Base-by-base conservation (phyloP, 2,329 filamentous ascomycete species). In the Sporothrix brunneoviolacea region DNA sequence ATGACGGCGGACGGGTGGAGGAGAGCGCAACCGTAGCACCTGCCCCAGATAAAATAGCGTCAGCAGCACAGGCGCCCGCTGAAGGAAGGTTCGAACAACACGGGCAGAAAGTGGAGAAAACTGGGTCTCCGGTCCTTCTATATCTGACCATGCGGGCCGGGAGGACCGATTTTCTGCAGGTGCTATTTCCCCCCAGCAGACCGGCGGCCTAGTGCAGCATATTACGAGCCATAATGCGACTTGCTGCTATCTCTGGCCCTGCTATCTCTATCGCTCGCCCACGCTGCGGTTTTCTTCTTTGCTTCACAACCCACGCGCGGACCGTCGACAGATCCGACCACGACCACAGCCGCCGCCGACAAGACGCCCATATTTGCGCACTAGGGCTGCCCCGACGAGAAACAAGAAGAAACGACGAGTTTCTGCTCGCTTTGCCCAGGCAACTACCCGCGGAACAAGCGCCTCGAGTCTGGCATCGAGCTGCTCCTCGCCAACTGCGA, bases 41-140 rank as follows among this genome's bases (percentile, higher is more conserved):
- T 42, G 45, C 37, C 36, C 36, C 28, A 33, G 27, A 33, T 16
- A 22, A 27, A 40, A 30, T 35, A 48, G 45, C 36, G 33, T 30
- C 45, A 27, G 32, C 16, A 24, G 16, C 7, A 15, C 10, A 19
- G n/a, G 39, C 30, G 5, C 10, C n/a, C 15, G 37, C 27, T 33
- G 37, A 16, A 33, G 45, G 16, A 39, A 39, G 24, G 4, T 15
- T 21, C 27, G 28, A 38, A 39, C 36, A 15, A 33, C 45, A 48
- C n/a, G 16, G 28, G n/a, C 16, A 47, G 30, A 48, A 48, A 13
- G 37, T 48, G 46, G 46, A 28, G 46, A 49, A 49, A 48, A 49
- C 28, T 36, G 38, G 46, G 46, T 39, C 45, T 39, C 18, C 27
- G 15, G 13, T 22, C 15, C 21, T 27, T 21, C 18, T 48, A 24